Base-by-base conservation (phyloP, 1,284 basidiomycete genomes). In the Phylloboletellus chloephorus region DNA sequence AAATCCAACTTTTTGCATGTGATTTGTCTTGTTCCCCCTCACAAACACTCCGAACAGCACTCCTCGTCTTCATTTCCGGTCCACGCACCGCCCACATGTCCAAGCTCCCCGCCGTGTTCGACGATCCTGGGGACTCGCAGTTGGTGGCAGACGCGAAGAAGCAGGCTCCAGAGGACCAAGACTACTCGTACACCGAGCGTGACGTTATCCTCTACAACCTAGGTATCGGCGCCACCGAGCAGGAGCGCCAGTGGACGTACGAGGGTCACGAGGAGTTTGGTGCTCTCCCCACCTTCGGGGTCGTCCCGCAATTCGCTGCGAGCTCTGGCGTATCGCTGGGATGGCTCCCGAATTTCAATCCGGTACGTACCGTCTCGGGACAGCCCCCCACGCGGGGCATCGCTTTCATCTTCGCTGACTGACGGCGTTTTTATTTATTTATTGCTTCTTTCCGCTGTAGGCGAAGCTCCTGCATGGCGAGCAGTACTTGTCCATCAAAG, bases 391-490 rank as follows among this genome's bases (percentile, higher is more conserved):
- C n/a, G n/a, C n/a, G n/a, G n/a, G n/a, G n/a, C n/a, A n/a, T n/a
- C n/a, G n/a, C n/a, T n/a, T n/a, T n/a, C n/a, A n/a, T n/a, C n/a
- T n/a, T n/a, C n/a, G n/a, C n/a, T n/a, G 21, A 20, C 15, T n/a
- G 10, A 21, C 13, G 13, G 19, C 15, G 3, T 19, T 7, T 15
- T 10, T 24, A 12, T 12, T 2, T 12, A 2, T 9, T 32, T 9
- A 15, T 30, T 39, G 6, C 17, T 12, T 32, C 24, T 20, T 41
- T 34, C 5, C 2, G n/a, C 22, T 21, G 12, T 53, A 89, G 77
- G 89, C 92, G 47, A 97, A 93, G 69, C 73, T 98, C n/a, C 75
- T 99, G 20, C 96, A 99, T 65, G 95, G 95, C 44, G 95, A 99
- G 65, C 96, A 98, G 62, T 98, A 91, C 65, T 71, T 99, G 48